Evolutionary conservation across 768 basidiomycete species (phyloP).

Genomic region (Crucibulum laeve): DNA sequence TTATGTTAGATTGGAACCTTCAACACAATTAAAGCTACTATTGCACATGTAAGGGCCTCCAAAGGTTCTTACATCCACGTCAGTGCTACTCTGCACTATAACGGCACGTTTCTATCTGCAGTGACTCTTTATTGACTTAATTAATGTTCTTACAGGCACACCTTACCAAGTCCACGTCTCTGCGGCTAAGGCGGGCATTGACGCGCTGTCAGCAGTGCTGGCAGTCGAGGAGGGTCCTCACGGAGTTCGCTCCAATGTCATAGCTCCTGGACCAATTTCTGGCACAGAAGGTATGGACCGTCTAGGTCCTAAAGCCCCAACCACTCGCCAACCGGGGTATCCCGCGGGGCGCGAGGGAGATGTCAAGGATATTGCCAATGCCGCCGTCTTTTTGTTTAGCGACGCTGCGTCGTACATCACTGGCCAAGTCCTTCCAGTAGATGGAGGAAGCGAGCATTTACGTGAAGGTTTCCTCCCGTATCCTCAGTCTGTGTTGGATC

Average conservation of each 20-base stretch:
- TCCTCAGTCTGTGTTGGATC: conserved; percentile 60
- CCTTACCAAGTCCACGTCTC: conserved; percentile 92
- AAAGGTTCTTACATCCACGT: conserved; percentile 87
- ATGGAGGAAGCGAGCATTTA: conserved; percentile 60
- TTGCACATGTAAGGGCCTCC: conserved; percentile 63
- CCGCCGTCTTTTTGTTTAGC: conserved; percentile 79
- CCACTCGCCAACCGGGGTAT: conserved; percentile 7
- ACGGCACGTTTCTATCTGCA: conserved; percentile 38
- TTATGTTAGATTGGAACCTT: conserved; percentile 75
- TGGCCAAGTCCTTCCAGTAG: conserved; percentile 70
- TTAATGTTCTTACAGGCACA: conserved; percentile 40
- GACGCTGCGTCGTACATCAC: conserved; percentile 73
- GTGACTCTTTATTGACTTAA: not conserved
- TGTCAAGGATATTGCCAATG: conserved; percentile 63
- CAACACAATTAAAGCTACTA: conserved; percentile 91
- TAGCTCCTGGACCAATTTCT: conserved; percentile 79
- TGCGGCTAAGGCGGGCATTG: conserved; percentile 92
- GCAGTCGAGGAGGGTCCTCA: conserved; percentile 93
- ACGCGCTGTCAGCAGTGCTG: conserved; percentile 80
- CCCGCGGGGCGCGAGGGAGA: conserved; percentile 52
- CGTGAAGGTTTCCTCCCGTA: conserved; percentile 50
- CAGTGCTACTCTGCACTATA: conserved; percentile 85
- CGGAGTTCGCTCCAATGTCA: conserved; percentile 88
- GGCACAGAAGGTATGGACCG: conserved; percentile 74
- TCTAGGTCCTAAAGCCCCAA: conserved; percentile 31